Evolutionary conservation across 345 rosid species (phyloP).

Genomic region (Euphorbia peplus): DNA sequence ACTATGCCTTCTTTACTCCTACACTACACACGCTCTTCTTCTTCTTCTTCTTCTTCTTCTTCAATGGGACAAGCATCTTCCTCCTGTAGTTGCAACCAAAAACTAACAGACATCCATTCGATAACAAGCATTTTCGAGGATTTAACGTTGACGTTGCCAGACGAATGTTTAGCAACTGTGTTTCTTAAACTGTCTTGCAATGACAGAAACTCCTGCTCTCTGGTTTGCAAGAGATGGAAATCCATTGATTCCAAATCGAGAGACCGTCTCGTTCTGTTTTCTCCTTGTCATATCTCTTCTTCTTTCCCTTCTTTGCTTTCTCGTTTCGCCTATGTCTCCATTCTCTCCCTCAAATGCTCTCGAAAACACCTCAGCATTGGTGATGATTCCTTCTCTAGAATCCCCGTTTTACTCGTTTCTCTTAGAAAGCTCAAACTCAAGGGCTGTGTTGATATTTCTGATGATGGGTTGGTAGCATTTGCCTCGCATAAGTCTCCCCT

Average conservation of each 20-base stretch:
- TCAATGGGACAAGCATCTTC: conserved; percentile 10
- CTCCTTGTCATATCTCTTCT: conserved; percentile 29
- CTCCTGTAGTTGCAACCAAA: conserved; percentile 1
- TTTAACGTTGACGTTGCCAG: conserved; percentile 25
- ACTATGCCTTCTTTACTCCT: background rate
- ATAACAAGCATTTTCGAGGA: background rate
- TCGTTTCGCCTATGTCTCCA: conserved; percentile 38
- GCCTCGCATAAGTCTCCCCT: conserved; percentile 25
- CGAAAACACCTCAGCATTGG: conserved; percentile 39
- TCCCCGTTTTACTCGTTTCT: conserved; percentile 24
- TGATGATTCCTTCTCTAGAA: conserved; percentile 23
- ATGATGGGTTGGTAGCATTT: conserved; percentile 33
- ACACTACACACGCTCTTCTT: background rate
- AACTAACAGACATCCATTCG: no score
- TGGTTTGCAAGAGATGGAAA: conserved; percentile 38
- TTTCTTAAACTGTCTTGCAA: conserved; percentile 21
- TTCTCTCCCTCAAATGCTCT: conserved; percentile 46
- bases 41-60: background rate
- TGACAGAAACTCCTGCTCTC: conserved; percentile 36
- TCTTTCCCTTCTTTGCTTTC: conserved; percentile 28
- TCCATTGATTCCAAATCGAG: conserved; percentile 30
- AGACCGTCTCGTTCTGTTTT: conserved; percentile 26
- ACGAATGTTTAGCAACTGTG: conserved; percentile 31
- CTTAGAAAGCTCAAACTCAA: conserved; percentile 43
- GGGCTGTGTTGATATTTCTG: conserved; percentile 39